Conservation (phyloP, 2,329 filamentous ascomycete genomes). For the Cladophialophora immunda region DNA sequence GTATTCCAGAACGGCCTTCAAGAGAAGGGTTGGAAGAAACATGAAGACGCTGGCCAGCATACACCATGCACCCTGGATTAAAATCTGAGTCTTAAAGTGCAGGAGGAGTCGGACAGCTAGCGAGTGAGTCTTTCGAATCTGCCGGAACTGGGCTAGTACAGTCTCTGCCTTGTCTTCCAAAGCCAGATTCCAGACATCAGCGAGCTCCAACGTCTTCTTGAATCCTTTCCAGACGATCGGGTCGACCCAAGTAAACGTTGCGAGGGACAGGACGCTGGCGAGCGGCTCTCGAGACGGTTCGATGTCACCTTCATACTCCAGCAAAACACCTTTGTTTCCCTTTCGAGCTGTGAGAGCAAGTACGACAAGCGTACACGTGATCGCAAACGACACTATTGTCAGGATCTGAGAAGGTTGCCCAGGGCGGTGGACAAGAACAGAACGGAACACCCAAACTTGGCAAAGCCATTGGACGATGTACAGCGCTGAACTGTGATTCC, state of each 20-base stretch:
- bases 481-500: conserved; percentile 90
- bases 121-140: conserved; percentile 80
- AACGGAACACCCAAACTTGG: conserved; percentile 79
- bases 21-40: conserved; percentile 88
- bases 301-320: conserved; percentile 89
- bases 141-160: conserved; percentile 83
- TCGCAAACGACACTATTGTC: conserved; percentile 75
- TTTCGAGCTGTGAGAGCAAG: conserved; percentile 85
- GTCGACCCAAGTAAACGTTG: conserved; percentile 91
- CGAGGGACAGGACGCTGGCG: conserved; percentile 86
- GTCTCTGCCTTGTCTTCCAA: conserved; percentile 85
- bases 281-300: conserved; percentile 86
- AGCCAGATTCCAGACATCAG: conserved; percentile 90
- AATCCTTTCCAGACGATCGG: conserved; percentile 88
- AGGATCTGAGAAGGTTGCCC: conserved; percentile 70
- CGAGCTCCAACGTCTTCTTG: conserved; percentile 80
- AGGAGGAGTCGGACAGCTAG: conserved; percentile 82
- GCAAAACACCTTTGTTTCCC: conserved; percentile 85
- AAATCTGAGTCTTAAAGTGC: conserved; percentile 80
- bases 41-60: conserved; percentile 81
- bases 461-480: conserved; percentile 87
- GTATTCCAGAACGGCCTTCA: conserved; percentile 91
- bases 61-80: conserved; percentile 83
- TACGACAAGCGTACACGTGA: conserved; percentile 76
- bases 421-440: conserved; percentile 78